phyloP scores from a whole-genome alignment of 1,284 basidiomycete species.

The Microbotryum silenes-acaulis region DNA sequence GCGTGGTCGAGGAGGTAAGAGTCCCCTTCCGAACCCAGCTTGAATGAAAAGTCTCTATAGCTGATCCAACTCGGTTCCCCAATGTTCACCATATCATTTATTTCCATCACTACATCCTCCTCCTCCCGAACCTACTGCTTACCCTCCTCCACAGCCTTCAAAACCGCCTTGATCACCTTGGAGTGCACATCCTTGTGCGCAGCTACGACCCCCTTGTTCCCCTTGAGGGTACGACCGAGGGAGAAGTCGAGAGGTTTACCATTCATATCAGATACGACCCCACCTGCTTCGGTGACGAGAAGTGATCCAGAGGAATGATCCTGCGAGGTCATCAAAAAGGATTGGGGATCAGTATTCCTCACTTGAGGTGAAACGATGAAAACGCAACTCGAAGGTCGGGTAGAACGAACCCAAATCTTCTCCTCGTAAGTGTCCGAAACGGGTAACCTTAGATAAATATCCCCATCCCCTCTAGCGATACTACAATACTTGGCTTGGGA shows the following conservation, averaged over 20 bases:
- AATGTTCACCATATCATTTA: too few relatives aligned
- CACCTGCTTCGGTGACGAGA: constrained; percentile 83
- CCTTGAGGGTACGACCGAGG: constrained; percentile 71
- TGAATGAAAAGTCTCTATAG: too few relatives aligned
- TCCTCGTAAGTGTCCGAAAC: constrained; percentile 66
- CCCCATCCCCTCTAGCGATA: constrained; percentile 78
- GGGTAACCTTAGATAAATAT: constrained; percentile 84
- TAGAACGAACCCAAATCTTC: constrained; percentile 70
- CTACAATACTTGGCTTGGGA: constrained; percentile 94
- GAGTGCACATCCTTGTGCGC: constrained; percentile 58
- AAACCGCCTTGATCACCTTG: constrained; percentile 65
- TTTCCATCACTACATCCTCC: too few relatives aligned
- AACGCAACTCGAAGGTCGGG: neutral
- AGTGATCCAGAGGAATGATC: constrained; percentile 87
- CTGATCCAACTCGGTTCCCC: too few relatives aligned
- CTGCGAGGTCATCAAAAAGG: constrained; percentile 40
- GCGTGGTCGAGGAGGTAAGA: too few relatives aligned
- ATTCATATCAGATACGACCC: constrained; percentile 71
- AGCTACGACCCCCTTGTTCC: constrained; percentile 83
- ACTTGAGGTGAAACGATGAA: neutral
- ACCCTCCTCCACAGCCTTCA: constrained; percentile 48
- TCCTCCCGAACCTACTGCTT: constrained; percentile 2
- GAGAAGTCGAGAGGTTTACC: constrained; percentile 78
- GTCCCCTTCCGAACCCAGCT: too few relatives aligned
- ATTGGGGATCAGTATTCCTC: neutral